Evolutionary conservation across 805 yeast species (phyloP).

Genomic region (Candida vartiovaarae): DNA sequence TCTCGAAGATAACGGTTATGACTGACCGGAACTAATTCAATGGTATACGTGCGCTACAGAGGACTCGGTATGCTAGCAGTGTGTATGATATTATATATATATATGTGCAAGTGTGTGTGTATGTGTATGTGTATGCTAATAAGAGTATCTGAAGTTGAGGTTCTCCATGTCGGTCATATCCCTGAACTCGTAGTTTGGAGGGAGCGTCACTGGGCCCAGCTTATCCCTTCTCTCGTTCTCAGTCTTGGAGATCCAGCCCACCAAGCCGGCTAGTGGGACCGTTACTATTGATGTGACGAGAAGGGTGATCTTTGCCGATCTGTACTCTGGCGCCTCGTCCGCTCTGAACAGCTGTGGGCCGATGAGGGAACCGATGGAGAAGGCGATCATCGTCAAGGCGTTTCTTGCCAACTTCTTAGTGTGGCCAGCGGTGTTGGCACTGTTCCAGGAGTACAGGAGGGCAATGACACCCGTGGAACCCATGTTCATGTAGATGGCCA

Average conservation of each 20-base stretch:
- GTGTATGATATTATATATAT: too few relatives aligned
- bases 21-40: too few relatives aligned
- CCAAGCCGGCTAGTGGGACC: conserved; percentile 34
- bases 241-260: conserved; percentile 35
- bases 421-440: conserved; percentile 56
- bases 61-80: too few relatives aligned
- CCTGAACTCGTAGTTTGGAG: conserved; percentile 37
- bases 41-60: too few relatives aligned
- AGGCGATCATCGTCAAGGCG: conserved; percentile 50
- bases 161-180: conserved; percentile 59
- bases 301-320: conserved; percentile 51
- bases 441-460: conserved; percentile 53
- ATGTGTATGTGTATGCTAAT: conserved; percentile 1
- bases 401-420: conserved; percentile 50
- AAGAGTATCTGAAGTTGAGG: conserved; percentile 44
- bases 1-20: too few relatives aligned
- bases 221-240: conserved; percentile 48
- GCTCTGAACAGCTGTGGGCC: conserved; percentile 60
- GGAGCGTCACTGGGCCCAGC: conserved; percentile 26
- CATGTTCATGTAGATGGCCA: conserved; percentile 44
- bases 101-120: not conserved
- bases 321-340: conserved; percentile 43
- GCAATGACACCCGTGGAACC: conserved; percentile 53
- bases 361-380: conserved; percentile 49
- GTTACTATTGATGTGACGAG: conserved; percentile 43